A percentile compares a stretch with the other conserved stretches of the same genome.
Evolutionary conservation across 768 basidiomycete species (phyloP).

Genomic region (Lactarius trivialis): DNA sequence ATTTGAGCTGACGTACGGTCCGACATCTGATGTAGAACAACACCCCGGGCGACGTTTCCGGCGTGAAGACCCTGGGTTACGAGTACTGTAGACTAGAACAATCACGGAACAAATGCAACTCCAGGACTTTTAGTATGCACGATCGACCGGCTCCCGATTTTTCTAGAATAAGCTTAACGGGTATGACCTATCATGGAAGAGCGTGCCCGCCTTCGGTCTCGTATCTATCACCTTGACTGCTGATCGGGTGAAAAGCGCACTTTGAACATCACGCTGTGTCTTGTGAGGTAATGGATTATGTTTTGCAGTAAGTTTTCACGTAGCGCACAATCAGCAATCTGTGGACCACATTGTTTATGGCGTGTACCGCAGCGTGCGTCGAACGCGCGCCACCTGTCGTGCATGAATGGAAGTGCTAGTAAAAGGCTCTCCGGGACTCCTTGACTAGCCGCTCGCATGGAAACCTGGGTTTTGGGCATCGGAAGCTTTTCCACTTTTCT

Average conservation of each 20-base stretch:
- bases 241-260: constrained; percentile 9
- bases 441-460: neutral
- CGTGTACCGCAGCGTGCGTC: neutral
- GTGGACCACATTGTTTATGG: neutral
- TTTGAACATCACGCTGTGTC: constrained; percentile 1
- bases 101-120: neutral
- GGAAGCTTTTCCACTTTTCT: neutral
- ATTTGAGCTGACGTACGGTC: constrained; percentile 1
- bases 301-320: neutral
- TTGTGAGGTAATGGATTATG: constrained; percentile 5
- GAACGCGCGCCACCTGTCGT: neutral
- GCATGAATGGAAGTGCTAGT: neutral
- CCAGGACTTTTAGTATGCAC: neutral
- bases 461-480: neutral
- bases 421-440: neutral
- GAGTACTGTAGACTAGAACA: neutral
- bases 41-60: too few species aligned
- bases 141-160: neutral
- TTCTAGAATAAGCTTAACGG: neutral
- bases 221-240: neutral
- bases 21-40: neutral
- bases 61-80: neutral
- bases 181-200: neutral
- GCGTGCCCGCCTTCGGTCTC: neutral
- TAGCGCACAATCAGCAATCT: neutral